phyloP scores from a whole-genome alignment of 495 filamentous ascomycete genomes.

The Penicillium parvum region DNA sequence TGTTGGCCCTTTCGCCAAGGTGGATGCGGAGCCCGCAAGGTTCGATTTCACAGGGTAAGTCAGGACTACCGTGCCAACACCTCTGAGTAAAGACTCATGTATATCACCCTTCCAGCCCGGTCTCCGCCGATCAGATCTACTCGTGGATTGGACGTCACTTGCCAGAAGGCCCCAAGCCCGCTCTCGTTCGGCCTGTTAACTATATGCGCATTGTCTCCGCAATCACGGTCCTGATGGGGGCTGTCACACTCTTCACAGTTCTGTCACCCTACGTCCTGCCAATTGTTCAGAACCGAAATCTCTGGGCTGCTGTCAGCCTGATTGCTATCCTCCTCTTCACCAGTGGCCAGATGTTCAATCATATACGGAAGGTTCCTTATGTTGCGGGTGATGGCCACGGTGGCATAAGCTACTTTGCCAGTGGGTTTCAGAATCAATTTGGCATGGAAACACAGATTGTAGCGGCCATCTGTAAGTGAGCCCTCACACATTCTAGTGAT shows the following conservation, averaged over 20 bases:
- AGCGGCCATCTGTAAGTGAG: constrained; percentile 84
- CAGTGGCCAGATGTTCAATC: constrained; percentile 98
- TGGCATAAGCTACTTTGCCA: constrained; percentile 86
- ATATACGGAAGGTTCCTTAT: constrained; percentile 96
- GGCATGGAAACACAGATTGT: constrained; percentile 96
- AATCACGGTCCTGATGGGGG: constrained; percentile 61
- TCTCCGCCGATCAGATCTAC: constrained; percentile 73
- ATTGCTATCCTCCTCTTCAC: constrained; percentile 92
- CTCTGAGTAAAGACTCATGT: not conserved
- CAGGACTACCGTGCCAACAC: not conserved
- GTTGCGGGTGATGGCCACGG: constrained; percentile 81
- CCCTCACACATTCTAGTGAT: not conserved
- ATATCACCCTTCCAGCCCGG: constrained; percentile 45
- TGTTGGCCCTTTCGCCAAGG: constrained; percentile 71
- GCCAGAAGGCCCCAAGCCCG: constrained; percentile 66
- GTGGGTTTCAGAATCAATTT: constrained; percentile 91
- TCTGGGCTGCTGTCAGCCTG: constrained; percentile 89
- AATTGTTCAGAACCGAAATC: constrained; percentile 79
- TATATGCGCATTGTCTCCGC: constrained; percentile 69
- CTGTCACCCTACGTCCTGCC: constrained; percentile 83
- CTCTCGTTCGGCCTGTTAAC: constrained; percentile 79
- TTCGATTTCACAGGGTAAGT: constrained; percentile 87
- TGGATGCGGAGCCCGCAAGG: constrained; percentile 63
- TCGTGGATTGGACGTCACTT: constrained; percentile 75
- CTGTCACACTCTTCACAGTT: constrained; percentile 63